Evolutionary conservation across 345 rosid species (phyloP).

Genomic region (Trapa incisa): DNA sequence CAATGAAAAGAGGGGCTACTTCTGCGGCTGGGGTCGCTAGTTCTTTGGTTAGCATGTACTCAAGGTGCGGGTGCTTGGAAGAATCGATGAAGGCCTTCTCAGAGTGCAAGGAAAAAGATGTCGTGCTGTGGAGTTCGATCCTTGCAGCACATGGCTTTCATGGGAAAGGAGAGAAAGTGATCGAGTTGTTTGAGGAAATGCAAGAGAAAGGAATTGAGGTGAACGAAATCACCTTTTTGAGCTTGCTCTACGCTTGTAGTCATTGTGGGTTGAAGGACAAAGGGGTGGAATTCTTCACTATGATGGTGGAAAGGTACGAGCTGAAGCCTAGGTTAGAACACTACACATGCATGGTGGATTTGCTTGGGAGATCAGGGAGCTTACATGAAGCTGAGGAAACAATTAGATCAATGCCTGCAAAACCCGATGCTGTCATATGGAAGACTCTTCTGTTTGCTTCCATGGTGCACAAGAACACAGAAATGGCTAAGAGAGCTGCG

Average conservation of each 20-base stretch:
- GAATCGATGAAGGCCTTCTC: constrained; percentile 51
- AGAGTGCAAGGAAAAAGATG: constrained; percentile 56
- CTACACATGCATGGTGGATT: constrained; percentile 79
- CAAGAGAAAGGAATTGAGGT: constrained; percentile 49
- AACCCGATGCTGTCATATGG: constrained; percentile 77
- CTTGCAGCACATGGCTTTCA: constrained; percentile 78
- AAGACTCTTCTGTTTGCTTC: constrained; percentile 78
- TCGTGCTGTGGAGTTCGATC: constrained; percentile 71
- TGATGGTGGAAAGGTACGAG: constrained; percentile 48
- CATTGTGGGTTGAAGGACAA: constrained; percentile 76
- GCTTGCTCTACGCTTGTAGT: constrained; percentile 77
- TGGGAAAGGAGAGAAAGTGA: constrained; percentile 56
- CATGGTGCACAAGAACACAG: constrained; percentile 48
- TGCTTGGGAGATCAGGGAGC: constrained; percentile 77
- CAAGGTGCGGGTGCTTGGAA: constrained; percentile 75
- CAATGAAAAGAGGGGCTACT: constrained; percentile 71
- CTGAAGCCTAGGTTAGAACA: constrained; percentile 56
- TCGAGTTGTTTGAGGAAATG: constrained; percentile 58
- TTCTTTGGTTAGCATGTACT: constrained; percentile 81
- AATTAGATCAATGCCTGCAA: constrained; percentile 61
- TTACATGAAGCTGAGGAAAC: constrained; percentile 56
- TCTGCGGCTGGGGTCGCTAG: constrained; percentile 60
- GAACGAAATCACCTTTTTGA: constrained; percentile 74
- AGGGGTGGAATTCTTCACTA: constrained; percentile 41
- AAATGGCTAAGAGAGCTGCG: constrained; percentile 46